phyloP scores from a whole-genome alignment of 768 basidiomycete genomes.

The Suillus spraguei region DNA sequence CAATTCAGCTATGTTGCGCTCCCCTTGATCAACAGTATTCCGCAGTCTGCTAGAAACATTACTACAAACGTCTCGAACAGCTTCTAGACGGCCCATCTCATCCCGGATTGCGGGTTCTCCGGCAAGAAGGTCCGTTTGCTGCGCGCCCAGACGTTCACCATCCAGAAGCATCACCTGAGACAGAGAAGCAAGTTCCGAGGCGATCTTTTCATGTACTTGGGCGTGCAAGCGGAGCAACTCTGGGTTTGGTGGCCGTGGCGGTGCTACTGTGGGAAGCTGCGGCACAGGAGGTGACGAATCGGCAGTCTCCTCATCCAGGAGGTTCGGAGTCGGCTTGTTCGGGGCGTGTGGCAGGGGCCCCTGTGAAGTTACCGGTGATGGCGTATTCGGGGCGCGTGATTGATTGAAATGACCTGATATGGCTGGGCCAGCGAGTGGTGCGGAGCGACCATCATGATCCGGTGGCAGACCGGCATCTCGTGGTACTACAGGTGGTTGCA shows the following conservation, averaged over 20 bases:
- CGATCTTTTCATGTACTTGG: constrained; percentile 74
- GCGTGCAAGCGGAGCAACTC: constrained; percentile 82
- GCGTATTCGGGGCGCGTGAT: constrained; percentile 23
- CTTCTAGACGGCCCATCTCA: constrained; percentile 93
- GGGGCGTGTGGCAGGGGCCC: constrained; percentile 24
- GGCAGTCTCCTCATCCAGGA: constrained; percentile 62
- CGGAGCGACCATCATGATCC: constrained; percentile 31
- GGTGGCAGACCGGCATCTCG: constrained; percentile 24
- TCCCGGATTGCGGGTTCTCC: constrained; percentile 95
- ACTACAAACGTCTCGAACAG: constrained; percentile 89
- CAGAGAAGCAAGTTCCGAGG: constrained; percentile 71
- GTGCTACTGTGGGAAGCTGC: constrained; percentile 41
- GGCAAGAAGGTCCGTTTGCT: constrained; percentile 82
- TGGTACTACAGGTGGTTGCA: constrained; percentile 23
- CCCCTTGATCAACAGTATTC: constrained; percentile 63
- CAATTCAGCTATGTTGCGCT: constrained; percentile 76
- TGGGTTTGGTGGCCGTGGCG: constrained; percentile 87
- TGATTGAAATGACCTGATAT: constrained; percentile 30
- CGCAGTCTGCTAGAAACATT: constrained; percentile 71
- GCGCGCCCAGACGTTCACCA: constrained; percentile 74
- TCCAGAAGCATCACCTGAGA: constrained; percentile 64
- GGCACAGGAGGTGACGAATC: constrained; percentile 28
- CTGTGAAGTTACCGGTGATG: constrained; percentile 25
- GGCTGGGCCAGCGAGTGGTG: constrained; percentile 30
- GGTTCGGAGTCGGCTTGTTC: constrained; percentile 43